phyloP scores from a whole-genome alignment of 2,329 filamentous ascomycete species.

The Ophiocordyceps polyrhachis-furcata region DNA sequence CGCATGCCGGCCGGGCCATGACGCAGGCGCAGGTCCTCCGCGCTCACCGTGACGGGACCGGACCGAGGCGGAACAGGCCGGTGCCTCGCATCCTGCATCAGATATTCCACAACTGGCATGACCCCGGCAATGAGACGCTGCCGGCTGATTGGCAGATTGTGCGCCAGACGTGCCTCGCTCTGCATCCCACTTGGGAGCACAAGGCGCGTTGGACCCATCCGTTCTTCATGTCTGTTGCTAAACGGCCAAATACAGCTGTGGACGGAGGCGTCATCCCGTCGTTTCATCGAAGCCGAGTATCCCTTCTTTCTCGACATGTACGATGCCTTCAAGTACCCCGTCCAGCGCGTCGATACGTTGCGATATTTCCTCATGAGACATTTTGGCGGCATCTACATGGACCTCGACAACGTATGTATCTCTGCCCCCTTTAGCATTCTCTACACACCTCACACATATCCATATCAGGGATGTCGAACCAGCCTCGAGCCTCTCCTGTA shows the following conservation, averaged over 20 bases:
- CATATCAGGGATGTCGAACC: constrained; percentile 1
- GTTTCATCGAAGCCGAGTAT: constrained; percentile 57
- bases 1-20: constrained; percentile 2
- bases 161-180: not conserved
- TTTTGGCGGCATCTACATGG: constrained; percentile 66
- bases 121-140: constrained; percentile 1
- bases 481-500: constrained; percentile 4
- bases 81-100: constrained; percentile 3
- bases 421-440: not conserved
- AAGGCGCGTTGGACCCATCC: constrained; percentile 1
- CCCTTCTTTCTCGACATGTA: constrained; percentile 63
- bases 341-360: constrained; percentile 62
- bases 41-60: not conserved
- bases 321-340: constrained; percentile 53
- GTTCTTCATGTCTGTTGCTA: no score
- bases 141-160: not conserved
- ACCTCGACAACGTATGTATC: constrained; percentile 34
- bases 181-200: constrained; percentile 3
- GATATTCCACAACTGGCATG: constrained; percentile 1
- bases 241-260: no score
- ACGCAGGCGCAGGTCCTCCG: constrained; percentile 1
- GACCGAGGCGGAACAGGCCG: not conserved
- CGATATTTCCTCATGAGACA: constrained; percentile 63
- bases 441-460: not conserved
- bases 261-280: constrained; percentile 50